phyloP scores from a whole-genome alignment of 345 rosid genomes.

The Angophora floribunda region DNA sequence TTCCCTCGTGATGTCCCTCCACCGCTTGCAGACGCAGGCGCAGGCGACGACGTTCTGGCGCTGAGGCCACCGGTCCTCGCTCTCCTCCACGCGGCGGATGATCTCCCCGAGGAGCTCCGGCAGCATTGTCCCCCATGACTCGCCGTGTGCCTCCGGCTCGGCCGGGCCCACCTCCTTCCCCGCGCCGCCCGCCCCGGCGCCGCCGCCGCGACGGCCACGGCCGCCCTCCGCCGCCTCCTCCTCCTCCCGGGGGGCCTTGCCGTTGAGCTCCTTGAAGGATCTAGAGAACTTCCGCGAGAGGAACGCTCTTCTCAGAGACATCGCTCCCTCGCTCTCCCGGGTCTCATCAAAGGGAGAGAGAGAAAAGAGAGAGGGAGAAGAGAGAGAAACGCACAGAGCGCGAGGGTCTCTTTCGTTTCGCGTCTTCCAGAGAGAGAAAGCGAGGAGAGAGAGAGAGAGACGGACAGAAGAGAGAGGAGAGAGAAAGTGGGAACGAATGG shows the following conservation, averaged over 20 bases:
- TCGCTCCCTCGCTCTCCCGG: background rate
- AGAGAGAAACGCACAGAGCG: background rate
- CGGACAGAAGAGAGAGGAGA: background rate
- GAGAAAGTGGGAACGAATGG: background rate
- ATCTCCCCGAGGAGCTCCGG: slow-evolving; percentile 81
- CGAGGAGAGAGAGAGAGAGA: background rate
- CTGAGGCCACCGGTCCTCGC: slow-evolving; percentile 67
- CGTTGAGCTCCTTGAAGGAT: slow-evolving; percentile 23
- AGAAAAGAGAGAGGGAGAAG: background rate
- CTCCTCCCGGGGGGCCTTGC: background rate
- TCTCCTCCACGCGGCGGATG: slow-evolving; percentile 69
- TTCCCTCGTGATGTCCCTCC: slow-evolving; percentile 69
- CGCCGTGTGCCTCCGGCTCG: slow-evolving; percentile 7
- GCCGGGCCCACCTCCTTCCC: background rate
- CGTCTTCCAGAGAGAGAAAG: background rate
- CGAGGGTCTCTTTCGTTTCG: background rate
- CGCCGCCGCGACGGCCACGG: background rate
- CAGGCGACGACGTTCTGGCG: slow-evolving; percentile 58
- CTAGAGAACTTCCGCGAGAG: slow-evolving; percentile 53
- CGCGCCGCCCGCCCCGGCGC: background rate
- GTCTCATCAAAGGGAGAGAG: background rate
- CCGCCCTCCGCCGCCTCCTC: background rate
- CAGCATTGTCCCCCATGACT: slow-evolving; percentile 64
- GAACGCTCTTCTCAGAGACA: slow-evolving; percentile 52
- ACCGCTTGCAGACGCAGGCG: slow-evolving; percentile 79